Percentiles rank a stretch among this genome's conserved stretches.
Evolutionary conservation across 306 rosid genomes (phyloP).

Genomic region (Quillaja saponaria): DNA sequence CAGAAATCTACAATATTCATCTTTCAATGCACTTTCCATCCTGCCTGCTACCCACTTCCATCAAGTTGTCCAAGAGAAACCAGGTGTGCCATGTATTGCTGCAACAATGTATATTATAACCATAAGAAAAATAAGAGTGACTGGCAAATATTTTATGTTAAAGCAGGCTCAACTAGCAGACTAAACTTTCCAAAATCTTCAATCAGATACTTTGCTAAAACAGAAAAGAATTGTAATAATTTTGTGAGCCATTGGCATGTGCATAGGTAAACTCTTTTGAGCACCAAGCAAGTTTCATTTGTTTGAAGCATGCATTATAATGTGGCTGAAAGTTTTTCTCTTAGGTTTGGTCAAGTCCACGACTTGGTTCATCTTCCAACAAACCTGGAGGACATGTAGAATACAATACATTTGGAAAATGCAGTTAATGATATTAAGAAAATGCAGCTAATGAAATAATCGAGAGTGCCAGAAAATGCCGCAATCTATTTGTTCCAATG

Average conservation of each 20-base stretch:
- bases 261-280: not conserved
- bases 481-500: no score
- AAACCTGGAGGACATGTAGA: no score
- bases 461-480: no score
- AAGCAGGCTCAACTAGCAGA: slow-evolving; percentile 4
- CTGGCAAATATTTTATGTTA: slow-evolving; percentile 8
- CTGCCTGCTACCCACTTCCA: slow-evolving; percentile 54
- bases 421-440: no score
- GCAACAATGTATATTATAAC: slow-evolving; percentile 31
- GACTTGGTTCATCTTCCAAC: no score
- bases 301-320: no score
- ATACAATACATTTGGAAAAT: no score
- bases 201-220: not conserved
- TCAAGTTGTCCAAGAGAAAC: slow-evolving; percentile 85
- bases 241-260: slow-evolving; percentile 4
- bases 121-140: slow-evolving; percentile 12
- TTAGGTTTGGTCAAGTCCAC: not conserved
- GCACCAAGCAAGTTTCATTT: not conserved
- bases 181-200: not conserved
- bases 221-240: not conserved
- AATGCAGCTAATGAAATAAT: no score
- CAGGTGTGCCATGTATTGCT: slow-evolving; percentile 97
- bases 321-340: no score
- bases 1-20: not conserved
- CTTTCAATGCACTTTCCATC: not conserved